A percentile compares a stretch with the other conserved stretches of the same genome.
These are phyloP conservation scores for Pisolithus microcarpus DNA, from an alignment of 768 basidiomycete genomes.

Conservation along the genomic window DNA sequence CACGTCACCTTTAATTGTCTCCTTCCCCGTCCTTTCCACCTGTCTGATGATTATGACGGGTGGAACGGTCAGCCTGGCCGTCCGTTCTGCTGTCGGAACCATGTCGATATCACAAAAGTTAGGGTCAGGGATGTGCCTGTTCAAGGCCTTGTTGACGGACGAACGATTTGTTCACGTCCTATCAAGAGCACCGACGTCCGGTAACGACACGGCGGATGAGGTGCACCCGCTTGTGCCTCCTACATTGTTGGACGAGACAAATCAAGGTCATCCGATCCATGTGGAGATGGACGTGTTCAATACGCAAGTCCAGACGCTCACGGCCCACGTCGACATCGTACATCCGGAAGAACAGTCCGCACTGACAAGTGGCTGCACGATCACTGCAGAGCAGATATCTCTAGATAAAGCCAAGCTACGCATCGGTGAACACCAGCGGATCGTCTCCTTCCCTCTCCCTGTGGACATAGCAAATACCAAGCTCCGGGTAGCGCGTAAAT, in stretches of 20 bases:
- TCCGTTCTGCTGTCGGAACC: conserved; percentile 9
- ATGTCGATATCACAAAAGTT: neutral
- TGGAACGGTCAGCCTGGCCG: conserved; percentile 13
- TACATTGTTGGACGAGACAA: conserved; percentile 4
- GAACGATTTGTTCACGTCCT: conserved; percentile 20
- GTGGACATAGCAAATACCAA: conserved; percentile 31
- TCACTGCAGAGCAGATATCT: conserved; percentile 9
- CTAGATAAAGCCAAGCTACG: conserved; percentile 1
- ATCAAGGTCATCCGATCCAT: conserved; percentile 10
- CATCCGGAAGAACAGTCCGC: conserved; percentile 15
- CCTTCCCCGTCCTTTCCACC: conserved; percentile 15
- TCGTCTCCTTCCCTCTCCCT: conserved; percentile 38
- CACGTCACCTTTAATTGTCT: conserved; percentile 18
- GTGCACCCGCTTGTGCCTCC: neutral
- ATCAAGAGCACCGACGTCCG: conserved; percentile 12
- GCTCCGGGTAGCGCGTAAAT: conserved; percentile 47
- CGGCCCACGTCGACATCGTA: conserved; percentile 15
- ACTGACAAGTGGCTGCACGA: conserved; percentile 13
- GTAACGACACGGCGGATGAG: conserved; percentile 1
- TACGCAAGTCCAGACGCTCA: conserved; percentile 14
- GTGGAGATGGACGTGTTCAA: conserved; percentile 12
- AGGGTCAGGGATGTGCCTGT: conserved; percentile 10
- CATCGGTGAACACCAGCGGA: conserved; percentile 15
- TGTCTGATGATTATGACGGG: conserved; percentile 9
- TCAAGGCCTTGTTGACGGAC: conserved; percentile 12